These are phyloP conservation scores for Pythium volutum DNA, from an alignment of 352 stramenopile genomes.

Conservation along the genomic window DNA sequence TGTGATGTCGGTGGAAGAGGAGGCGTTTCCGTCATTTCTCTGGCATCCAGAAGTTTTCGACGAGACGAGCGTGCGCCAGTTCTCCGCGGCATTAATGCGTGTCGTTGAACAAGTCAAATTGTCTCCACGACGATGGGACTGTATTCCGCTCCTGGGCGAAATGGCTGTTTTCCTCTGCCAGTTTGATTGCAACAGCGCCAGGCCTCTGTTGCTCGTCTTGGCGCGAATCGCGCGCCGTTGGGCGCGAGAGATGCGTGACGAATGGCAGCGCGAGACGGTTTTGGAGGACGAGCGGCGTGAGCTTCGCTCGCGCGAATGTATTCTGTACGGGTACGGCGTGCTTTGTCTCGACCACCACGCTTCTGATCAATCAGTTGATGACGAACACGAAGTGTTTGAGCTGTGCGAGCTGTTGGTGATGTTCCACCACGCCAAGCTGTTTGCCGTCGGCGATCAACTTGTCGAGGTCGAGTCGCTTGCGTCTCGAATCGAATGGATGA, in stretches of 20 bases:
- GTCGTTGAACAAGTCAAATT: conserved; percentile 12
- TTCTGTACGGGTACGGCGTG: conserved; percentile 41
- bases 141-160: conserved; percentile 37
- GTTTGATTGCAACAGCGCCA: conserved; percentile 18
- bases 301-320: conserved; percentile 36
- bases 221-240: conserved; percentile 27
- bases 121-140: conserved; percentile 20
- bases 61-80: conserved; percentile 6
- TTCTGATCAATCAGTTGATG: background rate
- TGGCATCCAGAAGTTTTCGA: conserved; percentile 49
- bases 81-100: conserved; percentile 22
- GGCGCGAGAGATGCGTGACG: conserved; percentile 15
- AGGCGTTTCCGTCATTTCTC: background rate
- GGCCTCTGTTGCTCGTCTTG: conserved; percentile 23
- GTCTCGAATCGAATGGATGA: conserved; percentile 31
- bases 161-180: conserved; percentile 31
- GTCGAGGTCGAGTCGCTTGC: background rate
- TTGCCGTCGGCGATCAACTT: conserved; percentile 9
- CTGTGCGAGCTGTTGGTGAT: conserved; percentile 45
- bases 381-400: conserved; percentile 19
- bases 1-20: conserved; percentile 7
- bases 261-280: background rate
- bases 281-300: conserved; percentile 14
- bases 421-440: conserved; percentile 35
- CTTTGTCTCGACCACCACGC: conserved; percentile 28